These are phyloP conservation scores for Cercospora sp. DNA, from an alignment of 2,329 filamentous ascomycete species.

Conservation along the genomic window DNA sequence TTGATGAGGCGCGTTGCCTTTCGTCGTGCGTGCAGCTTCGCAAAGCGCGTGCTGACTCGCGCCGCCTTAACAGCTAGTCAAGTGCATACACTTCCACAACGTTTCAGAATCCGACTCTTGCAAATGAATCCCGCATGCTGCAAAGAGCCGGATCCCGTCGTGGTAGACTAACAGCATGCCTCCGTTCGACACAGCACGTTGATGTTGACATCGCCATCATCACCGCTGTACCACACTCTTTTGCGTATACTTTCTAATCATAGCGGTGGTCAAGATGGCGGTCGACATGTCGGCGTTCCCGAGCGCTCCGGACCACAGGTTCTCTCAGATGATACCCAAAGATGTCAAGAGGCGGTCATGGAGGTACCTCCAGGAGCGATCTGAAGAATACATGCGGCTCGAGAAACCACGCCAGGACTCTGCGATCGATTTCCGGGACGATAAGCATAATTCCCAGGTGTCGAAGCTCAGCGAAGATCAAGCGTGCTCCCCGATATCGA, in stretches of 20 bases:
- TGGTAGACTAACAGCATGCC: not conserved
- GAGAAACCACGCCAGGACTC: slow-evolving; percentile 9
- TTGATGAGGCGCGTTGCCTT: not conserved
- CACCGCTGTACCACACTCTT: slow-evolving; percentile 7
- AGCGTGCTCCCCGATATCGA: not conserved
- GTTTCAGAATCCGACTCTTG: slow-evolving; percentile 5
- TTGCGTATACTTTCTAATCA: not conserved
- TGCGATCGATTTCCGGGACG: not conserved
- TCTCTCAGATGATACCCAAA: slow-evolving; percentile 7
- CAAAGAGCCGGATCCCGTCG: not conserved
- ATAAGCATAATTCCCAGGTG: not conserved
- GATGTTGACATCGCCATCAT: not conserved
- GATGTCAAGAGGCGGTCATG: slow-evolving; percentile 6
- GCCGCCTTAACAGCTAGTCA: not conserved
- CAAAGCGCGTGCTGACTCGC: not conserved
- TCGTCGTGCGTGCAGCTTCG: not conserved
- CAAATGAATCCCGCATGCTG: not conserved
- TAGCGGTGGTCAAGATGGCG: slow-evolving; percentile 4
- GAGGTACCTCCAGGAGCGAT: not conserved
- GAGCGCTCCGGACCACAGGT: not conserved
- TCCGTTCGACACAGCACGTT: not conserved
- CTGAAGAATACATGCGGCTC: not conserved
- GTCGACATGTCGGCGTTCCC: slow-evolving; percentile 8
- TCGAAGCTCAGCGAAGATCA: slow-evolving; percentile 10
- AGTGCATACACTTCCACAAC: not conserved